Evolutionary conservation across 805 yeast genomes (phyloP).

Genomic region (Teunomyces stri): DNA sequence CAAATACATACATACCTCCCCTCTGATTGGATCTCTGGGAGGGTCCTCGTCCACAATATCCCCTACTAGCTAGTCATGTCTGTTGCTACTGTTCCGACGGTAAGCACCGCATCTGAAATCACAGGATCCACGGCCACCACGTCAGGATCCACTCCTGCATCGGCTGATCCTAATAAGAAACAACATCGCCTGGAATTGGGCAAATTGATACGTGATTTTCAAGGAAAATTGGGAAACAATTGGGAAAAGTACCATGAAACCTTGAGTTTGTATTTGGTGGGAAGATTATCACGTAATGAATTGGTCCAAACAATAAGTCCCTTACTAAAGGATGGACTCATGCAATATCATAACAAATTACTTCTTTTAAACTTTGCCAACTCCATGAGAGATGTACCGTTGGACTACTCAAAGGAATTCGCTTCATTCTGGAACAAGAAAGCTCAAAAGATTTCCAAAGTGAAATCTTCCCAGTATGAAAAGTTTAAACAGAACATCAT

Average conservation of each 20-base stretch:
- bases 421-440: constrained; percentile 47
- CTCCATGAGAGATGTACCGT: constrained; percentile 72
- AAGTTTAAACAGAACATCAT: constrained; percentile 80
- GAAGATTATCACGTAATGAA: constrained; percentile 76
- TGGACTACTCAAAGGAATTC: constrained; percentile 47
- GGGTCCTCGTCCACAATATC: not conserved
- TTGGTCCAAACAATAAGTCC: constrained; percentile 56
- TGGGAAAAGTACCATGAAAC: constrained; percentile 89
- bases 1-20: not conserved
- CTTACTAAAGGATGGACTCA: constrained; percentile 50
- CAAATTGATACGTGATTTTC: constrained; percentile 66
- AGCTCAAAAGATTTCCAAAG: constrained; percentile 47
- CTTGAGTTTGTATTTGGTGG: constrained; percentile 71
- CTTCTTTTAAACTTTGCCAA: constrained; percentile 81
- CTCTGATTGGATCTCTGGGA: not conserved
- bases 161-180: not conserved
- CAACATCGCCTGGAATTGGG: constrained; percentile 35
- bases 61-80: not conserved
- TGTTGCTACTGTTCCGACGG: not conserved
- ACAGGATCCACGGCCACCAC: constrained; percentile 1
- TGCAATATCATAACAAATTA: constrained; percentile 77
- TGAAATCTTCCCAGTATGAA: constrained; percentile 71
- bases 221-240: constrained; percentile 64
- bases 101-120: not conserved
- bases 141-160: not conserved